Base-by-base conservation (phyloP, 257 asterid species). In the Plantago major region DNA sequence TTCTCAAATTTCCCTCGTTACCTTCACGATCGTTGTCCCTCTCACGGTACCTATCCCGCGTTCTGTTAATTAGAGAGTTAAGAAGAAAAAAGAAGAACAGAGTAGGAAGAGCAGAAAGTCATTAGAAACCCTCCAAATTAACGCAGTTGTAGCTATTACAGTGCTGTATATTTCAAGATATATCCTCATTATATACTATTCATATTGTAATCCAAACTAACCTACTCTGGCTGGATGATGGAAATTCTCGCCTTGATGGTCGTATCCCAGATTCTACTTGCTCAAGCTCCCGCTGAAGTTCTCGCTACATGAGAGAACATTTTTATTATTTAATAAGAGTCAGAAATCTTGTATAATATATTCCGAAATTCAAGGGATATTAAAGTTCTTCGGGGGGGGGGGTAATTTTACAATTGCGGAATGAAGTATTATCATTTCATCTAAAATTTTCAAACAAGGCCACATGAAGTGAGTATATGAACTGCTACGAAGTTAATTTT, bases 231-330 rank as follows among this genome's bases (percentile, higher is more conserved):
- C 78, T 74, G 67, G 96, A 82, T 58, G 96, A 76, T 30, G 88
- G 47, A 74, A 81, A 84, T 57, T 92, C 97, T 66, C 98, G 78
- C 75, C 93, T 83, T 38, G 93, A 83, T 58, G 87, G 77, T 51
- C 95, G 79, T 14, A 78, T 65, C 55, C 96, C 99, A 77, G 95
- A 81, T 77, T 92, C 99, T 54, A 87, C 80, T 72, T 86, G 97
- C 79, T 92, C 99, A 18, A 92, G 90, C 80, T 92, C 99, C 71
- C 94, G 76, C 71, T 84, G 97, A 55, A 92, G 89, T 75, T 92
- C 99, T 76, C 96, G 85, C 99, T 92, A 49, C 80, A 79, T 60
- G 65, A 55, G 58, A 64, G 67, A 12, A 17, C 55, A 64, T 57
- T 37, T 47, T 16, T 58, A 62, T 40, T 60, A 17, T 5, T 1